Evolutionary conservation across 2,329 filamentous ascomycete genomes (phyloP), one percentile per base, ranked within the genome.

Genomic region (Stagonosporopsis chrysanthemi): DNA sequence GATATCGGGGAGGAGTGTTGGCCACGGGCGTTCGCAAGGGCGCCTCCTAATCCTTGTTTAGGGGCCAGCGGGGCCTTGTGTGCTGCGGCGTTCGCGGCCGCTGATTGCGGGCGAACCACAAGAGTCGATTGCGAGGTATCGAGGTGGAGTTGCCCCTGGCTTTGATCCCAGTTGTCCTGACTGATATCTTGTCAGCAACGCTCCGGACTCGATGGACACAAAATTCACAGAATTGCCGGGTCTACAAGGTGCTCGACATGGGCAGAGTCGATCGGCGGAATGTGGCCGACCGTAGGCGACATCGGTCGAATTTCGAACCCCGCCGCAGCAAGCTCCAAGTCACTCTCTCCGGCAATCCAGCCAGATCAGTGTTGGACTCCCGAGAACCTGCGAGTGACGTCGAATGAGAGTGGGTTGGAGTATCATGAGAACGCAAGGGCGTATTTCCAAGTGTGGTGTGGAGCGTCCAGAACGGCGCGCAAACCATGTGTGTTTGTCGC

Each of bases 61-160:
- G 73, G 73, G 45, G 73, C 73, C 58, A 75, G 63, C 45, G 73
- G 73, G n/a, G 73, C 71, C 63, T 75, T 75, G 56, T 73, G 70
- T 51, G 50, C 62, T 49, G 29, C 29, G 6, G 62, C 62, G 42
- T 64, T 61, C 35, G 64, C 58, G 47, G 67, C 63, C 57, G 66
- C 61, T 52, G 62, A 61, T 45, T 71, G 67, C 33, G 70, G 68
- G 52, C 73, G 69, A 62, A 73, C 66, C 48, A 64, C 63, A 48
- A 73, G 68, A 35, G 65, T 64, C 19, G 65, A 62, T 50, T 64
- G 62, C 29, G 68, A 65, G 39, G 69, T 70, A 40, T 75, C 72
- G 52, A 74, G 62, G 46, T 74, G 71, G 41, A 73, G 66, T 50
- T 68, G 62, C 31, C 58, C 61, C 48, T 67, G 66, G 48, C 60